phyloP scores from a whole-genome alignment of 805 yeast genomes.

The Ogataea paradorogensis region DNA sequence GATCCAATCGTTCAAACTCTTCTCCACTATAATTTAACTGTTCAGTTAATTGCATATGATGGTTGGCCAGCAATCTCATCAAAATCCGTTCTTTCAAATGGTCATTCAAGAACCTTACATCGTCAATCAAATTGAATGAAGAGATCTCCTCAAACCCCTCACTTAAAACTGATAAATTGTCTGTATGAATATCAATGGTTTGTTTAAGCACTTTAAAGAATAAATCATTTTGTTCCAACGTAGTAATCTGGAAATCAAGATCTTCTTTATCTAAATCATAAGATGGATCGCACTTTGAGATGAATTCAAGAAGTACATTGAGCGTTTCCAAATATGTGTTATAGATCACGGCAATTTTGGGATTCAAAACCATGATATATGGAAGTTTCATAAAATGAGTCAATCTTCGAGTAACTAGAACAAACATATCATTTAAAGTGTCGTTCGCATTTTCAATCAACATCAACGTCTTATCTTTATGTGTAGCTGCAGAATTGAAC shows the following conservation, averaged over 20 bases:
- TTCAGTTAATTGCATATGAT: slow-evolving; percentile 65
- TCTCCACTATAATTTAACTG: slow-evolving; percentile 37
- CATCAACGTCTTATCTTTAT: slow-evolving; percentile 31
- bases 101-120: slow-evolving; percentile 53
- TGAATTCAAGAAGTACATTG: slow-evolving; percentile 43
- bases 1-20: slow-evolving; percentile 37
- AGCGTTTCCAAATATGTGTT: slow-evolving; percentile 70
- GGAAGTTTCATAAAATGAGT: slow-evolving; percentile 72
- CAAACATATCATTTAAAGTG: slow-evolving; percentile 54
- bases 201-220: slow-evolving; percentile 53
- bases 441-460: slow-evolving; percentile 47
- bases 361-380: slow-evolving; percentile 81
- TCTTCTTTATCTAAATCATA: slow-evolving; percentile 11
- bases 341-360: slow-evolving; percentile 77
- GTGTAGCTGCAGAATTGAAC: slow-evolving; percentile 35
- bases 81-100: slow-evolving; percentile 84
- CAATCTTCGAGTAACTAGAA: slow-evolving; percentile 68
- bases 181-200: slow-evolving; percentile 75
- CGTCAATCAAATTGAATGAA: slow-evolving; percentile 26
- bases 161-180: slow-evolving; percentile 77
- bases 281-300: slow-evolving; percentile 18
- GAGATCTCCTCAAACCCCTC: slow-evolving; percentile 71
- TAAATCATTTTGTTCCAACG: slow-evolving; percentile 49
- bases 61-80: slow-evolving; percentile 83
- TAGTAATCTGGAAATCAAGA: slow-evolving; percentile 35